Evolutionary conservation across 306 rosid genomes (phyloP).

Genomic region (Malus asiatica): DNA sequence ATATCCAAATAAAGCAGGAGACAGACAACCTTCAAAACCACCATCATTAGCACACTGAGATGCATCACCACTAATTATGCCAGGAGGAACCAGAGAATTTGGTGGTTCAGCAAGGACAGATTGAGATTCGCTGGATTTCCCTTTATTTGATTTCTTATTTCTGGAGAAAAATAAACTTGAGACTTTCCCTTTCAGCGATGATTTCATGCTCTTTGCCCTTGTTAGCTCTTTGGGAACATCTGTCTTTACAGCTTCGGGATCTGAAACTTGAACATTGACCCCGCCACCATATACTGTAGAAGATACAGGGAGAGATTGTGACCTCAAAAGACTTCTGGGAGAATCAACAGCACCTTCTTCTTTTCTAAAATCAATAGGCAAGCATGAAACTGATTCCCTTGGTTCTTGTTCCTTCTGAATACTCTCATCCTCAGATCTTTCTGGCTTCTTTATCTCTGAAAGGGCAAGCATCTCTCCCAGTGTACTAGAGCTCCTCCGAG

Average conservation of each 20-base stretch:
- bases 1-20: constrained; percentile 33
- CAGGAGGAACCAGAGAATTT: constrained; percentile 22
- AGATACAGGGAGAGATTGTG: constrained; percentile 66
- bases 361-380: constrained; percentile 32
- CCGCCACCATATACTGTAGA: constrained; percentile 37
- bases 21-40: constrained; percentile 42
- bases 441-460: constrained; percentile 50
- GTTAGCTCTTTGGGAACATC: constrained; percentile 37
- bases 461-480: constrained; percentile 96
- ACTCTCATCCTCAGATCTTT: constrained; percentile 31
- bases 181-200: constrained; percentile 82
- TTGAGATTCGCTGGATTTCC: constrained; percentile 40
- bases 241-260: constrained; percentile 24
- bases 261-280: constrained; percentile 40
- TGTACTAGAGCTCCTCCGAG: constrained; percentile 60
- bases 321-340: constrained; percentile 60
- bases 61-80: constrained; percentile 33
- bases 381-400: constrained; percentile 40
- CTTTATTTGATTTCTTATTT: constrained; percentile 61
- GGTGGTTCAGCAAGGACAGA: constrained; percentile 30
- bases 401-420: constrained; percentile 38
- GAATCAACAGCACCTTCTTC: constrained; percentile 36
- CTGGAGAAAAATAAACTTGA: constrained; percentile 77
- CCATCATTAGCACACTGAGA: constrained; percentile 36
- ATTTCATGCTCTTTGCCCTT: constrained; percentile 56